Evolutionary conservation across 2,329 filamentous ascomycete species (phyloP), one percentile per base, ranked within the genome.

Genomic region (Botrytis byssoidea): DNA sequence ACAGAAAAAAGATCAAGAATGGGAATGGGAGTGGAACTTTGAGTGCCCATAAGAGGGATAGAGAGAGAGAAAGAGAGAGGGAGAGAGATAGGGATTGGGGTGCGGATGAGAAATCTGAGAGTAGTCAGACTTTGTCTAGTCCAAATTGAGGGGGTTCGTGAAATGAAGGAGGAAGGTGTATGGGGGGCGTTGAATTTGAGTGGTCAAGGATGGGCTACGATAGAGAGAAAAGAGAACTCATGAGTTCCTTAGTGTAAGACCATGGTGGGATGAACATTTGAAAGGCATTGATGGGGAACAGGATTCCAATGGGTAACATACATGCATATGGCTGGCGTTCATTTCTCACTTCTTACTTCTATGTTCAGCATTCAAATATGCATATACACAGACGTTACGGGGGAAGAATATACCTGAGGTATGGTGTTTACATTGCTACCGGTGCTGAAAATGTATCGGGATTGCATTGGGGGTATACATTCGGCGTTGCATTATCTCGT

Each of bases 51-150:
- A 51, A 64, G 37, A 67, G 61, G 35, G 61, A 64, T 40, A 68
- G 59, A 25, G 70, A 65, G 32, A 72, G 32, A 20, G 46, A 66
- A 18, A 40, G 35, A 37, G 61, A 73, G 9, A 44, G 70, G 18
- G 51, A 73, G 20, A 29, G 48, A 32, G 40, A 60, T 35, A 68
- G 61, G 29, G 65, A 73, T 32, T 61, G 67, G 68, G 55, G 55
- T 70, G n/a, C 37, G 46, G 71, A 73, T 44, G 59, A 60, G n/a
- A 69, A 73, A 32, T 55, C 44, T 35, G 72, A 73, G 48, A 70
- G 65, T 35, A 73, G 72, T 71, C 72, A 73, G 37, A 73, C 72
- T 42, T 65, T 73, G 29, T 71, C 66, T 9, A 65, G 59, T n/a
- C 72, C 72, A 2, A 73, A 73, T 70, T 73, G 44, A 73, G 18